Conservation (phyloP, 2,329 filamentous ascomycete genomes). For the Cercospora sojina region DNA sequence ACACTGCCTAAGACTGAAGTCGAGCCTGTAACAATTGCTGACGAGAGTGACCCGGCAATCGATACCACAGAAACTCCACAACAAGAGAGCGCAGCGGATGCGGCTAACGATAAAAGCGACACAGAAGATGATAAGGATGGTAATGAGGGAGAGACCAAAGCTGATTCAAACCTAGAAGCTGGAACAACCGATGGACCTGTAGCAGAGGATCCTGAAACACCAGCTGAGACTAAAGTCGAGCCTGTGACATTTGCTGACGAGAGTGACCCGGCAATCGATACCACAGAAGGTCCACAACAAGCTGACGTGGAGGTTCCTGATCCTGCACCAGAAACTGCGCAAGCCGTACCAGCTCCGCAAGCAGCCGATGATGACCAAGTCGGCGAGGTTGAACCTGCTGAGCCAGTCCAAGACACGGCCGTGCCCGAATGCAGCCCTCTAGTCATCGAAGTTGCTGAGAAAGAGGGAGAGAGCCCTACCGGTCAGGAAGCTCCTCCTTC, state of each 20-base stretch:
- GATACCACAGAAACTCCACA: neutral
- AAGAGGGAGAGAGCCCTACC: neutral
- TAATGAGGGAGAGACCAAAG: neutral
- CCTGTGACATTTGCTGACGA: neutral
- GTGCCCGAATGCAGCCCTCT: neutral
- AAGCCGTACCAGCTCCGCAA: neutral
- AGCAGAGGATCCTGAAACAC: neutral
- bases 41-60: neutral
- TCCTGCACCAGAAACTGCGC: neutral
- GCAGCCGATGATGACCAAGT: neutral
- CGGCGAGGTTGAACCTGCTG: neutral
- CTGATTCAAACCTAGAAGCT: neutral
- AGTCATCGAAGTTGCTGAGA: neutral
- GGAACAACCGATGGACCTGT: neutral
- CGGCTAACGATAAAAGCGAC: neutral
- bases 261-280: neutral
- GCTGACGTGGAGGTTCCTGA: neutral
- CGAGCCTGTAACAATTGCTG: neutral
- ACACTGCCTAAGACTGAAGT: constrained; percentile 2
- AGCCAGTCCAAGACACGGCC: neutral
- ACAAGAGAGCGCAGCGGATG: neutral
- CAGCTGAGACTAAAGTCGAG: constrained; percentile 2
- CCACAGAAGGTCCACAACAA: neutral
- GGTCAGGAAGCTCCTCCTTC: constrained; percentile 22
- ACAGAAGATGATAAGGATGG: neutral